phyloP scores from a whole-genome alignment of 2,329 filamentous ascomycete species.

The Ascosphaera aggregata region DNA sequence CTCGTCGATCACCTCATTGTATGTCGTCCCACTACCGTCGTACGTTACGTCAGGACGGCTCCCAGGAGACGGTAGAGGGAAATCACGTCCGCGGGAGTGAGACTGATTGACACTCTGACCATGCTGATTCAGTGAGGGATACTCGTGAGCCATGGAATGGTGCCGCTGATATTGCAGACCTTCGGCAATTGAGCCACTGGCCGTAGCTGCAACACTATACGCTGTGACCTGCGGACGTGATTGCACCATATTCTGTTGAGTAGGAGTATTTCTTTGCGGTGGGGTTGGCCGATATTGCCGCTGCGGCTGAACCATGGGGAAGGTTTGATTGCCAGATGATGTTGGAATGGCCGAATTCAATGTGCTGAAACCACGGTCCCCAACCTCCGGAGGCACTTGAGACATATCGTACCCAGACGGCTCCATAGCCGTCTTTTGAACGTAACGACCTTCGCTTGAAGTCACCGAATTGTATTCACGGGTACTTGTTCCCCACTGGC shows the following conservation, averaged over 20 bases:
- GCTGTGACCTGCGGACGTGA: not conserved
- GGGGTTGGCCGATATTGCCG: not conserved
- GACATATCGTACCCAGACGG: too few relatives aligned
- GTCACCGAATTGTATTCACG: not conserved
- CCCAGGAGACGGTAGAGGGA: not conserved
- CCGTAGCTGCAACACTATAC: not conserved
- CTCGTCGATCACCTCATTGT: not conserved
- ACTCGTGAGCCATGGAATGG: not conserved
- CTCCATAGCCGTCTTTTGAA: too few relatives aligned
- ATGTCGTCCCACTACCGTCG: not conserved
- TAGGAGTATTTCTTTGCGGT: not conserved
- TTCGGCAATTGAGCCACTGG: not conserved
- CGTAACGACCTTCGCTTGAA: constrained; percentile 1
- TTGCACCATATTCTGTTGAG: not conserved
- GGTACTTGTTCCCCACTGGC: constrained; percentile 1
- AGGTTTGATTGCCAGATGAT: not conserved
- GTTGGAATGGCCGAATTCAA: not conserved
- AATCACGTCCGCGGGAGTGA: not conserved
- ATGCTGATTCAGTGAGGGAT: not conserved
- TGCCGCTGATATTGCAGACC: not conserved
- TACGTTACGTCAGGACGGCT: not conserved
- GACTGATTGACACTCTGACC: not conserved
- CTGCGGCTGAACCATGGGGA: not conserved
- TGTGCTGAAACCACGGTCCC: constrained; percentile 9
- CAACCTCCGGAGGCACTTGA: constrained; percentile 11